phyloP scores from a whole-genome alignment of 1,139 yeast genomes.

The Lodderomyces pseudojiufengensis region DNA sequence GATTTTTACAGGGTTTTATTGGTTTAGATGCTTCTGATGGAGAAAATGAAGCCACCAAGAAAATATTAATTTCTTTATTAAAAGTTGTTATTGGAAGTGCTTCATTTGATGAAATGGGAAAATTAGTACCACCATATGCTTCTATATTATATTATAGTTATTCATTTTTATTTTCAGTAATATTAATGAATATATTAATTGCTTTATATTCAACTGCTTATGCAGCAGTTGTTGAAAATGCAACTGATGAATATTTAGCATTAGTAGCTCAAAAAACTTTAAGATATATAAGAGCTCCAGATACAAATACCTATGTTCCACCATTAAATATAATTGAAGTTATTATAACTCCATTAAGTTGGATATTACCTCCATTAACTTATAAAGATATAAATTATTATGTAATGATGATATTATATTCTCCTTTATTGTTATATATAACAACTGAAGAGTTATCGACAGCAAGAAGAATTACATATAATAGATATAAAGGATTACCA shows the following conservation, averaged over 20 bases:
- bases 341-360: conserved; percentile 34
- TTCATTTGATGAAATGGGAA: conserved; percentile 63
- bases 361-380: conserved; percentile 24
- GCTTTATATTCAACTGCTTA: conserved; percentile 86
- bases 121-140: conserved; percentile 83
- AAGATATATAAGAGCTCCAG: conserved; percentile 84
- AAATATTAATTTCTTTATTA: conserved; percentile 61
- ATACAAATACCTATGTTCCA: conserved; percentile 79
- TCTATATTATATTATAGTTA: conserved; percentile 70
- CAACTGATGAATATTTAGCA: conserved; percentile 70
- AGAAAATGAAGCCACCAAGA: conserved; percentile 64
- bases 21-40: conserved; percentile 91
- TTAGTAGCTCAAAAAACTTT: conserved; percentile 81
- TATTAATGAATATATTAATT: conserved; percentile 73
- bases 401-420: conserved; percentile 62
- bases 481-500: conserved; percentile 58
- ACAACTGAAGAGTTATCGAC: conserved; percentile 60
- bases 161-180: conserved; percentile 69
- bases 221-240: conserved; percentile 75
- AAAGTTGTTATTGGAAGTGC: conserved; percentile 73
- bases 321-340: conserved; percentile 77
- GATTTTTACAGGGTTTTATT: conserved; percentile 81
- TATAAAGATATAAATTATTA: conserved; percentile 40
- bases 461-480: conserved; percentile 70
- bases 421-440: conserved; percentile 61